Evolutionary conservation across 148 eudicot genomes (phyloP), one percentile per base, ranked within the genome.

Genomic region (Amaranthus cruentus): DNA sequence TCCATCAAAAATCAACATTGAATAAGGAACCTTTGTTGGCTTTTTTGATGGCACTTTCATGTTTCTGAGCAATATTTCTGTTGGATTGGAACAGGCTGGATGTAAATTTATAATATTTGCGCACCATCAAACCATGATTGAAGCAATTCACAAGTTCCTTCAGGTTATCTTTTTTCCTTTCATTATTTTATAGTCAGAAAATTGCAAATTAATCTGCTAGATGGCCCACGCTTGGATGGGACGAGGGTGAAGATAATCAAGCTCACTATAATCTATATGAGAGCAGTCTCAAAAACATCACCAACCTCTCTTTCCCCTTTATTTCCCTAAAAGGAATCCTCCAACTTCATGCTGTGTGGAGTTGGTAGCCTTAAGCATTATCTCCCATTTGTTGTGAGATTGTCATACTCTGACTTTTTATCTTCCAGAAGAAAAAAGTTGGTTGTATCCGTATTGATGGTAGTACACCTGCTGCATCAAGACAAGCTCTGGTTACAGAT

Each of bases 361-460:
- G 38, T 28, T 1, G 1, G 38, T 59, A 21, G 62, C 43, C 62
- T 59, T 43, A 9, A 18, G 10, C 5, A 15, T 48, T 47, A 65
- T 38, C 53, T 64, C 51, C 38, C 68, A 9, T 0, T n/a, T 49
- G 38, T 28, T 28, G 38, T 28, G 38, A 70, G 28, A 6, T 12
- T 67, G 55, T 14, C 66, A 58, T 49, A 28, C 38, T 76, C 83
- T 77, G 47, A 80, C 57, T 44, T 65, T 14, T 69, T 60, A 76
- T 64, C 61, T 82, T 83, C 50, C 88, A 94, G 97, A 89, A 86
- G 87, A 94, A 94, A 82, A 94, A 91, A 46, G 89, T 94, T 71
- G 85, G 90, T 60, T 88, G 96, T 83, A 94, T 94, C 73, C 89
- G 98, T 28, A 94, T 94, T 66, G 98, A 94, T 85, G 98, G 98